Evolutionary conservation across 1,139 yeast species (phyloP).

Genomic region (Suhomyces anneliseae): DNA sequence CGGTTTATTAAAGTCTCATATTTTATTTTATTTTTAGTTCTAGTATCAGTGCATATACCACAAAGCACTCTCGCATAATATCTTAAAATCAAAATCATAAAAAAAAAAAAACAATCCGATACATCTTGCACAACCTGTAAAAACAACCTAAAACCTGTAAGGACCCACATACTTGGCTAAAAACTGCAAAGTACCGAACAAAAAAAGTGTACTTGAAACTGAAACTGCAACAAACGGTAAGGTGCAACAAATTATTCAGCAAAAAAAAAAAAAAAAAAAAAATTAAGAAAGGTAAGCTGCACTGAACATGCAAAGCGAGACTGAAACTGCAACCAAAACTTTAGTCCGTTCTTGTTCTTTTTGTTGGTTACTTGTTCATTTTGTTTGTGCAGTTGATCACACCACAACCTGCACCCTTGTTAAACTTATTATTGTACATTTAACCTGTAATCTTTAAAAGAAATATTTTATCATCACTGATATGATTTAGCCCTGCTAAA

Average conservation of each 20-base stretch:
- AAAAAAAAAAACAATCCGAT: neutral
- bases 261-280: too few species aligned
- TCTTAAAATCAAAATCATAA: neutral
- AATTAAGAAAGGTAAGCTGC: too few species aligned
- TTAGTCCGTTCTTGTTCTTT: too few species aligned
- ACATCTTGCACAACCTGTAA: neutral
- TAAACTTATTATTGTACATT: neutral
- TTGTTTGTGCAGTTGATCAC: neutral
- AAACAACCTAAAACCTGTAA: neutral
- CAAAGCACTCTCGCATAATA: neutral
- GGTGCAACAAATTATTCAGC: too few species aligned
- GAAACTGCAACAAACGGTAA: neutral
- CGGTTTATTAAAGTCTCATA: neutral
- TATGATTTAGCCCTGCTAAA: constrained; percentile 6
- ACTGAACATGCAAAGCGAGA: neutral
- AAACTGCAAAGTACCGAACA: too few species aligned
- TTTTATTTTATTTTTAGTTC: too few species aligned
- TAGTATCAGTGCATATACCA: neutral
- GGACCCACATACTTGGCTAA: too few species aligned
- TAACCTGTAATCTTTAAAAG: constrained; percentile 8
- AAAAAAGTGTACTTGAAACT: too few species aligned
- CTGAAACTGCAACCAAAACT: neutral
- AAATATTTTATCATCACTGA: constrained; percentile 7
- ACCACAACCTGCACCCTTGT: constrained; percentile 1
- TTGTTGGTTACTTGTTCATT: neutral